phyloP scores from a whole-genome alignment of 164 flowering plant genomes.

The Warburgia ugandensis region DNA sequence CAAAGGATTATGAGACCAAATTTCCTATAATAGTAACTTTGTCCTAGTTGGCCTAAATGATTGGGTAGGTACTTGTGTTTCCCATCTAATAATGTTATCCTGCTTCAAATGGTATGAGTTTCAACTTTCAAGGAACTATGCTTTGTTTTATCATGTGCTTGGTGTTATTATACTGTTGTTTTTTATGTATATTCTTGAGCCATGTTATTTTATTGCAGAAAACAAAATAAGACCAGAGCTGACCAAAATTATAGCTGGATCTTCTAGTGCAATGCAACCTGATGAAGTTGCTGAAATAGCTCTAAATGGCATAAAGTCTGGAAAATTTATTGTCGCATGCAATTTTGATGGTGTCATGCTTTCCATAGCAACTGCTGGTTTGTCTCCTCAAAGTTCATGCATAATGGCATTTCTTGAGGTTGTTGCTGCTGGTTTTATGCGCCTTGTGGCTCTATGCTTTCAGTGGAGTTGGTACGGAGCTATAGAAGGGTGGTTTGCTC shows the following conservation, averaged over 20 bases:
- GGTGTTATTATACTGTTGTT: neutral
- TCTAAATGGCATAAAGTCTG: constrained; percentile 64
- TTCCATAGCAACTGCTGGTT: constrained; percentile 73
- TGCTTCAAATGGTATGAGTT: no score
- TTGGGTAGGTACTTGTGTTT: no score
- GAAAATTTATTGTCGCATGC: constrained; percentile 63
- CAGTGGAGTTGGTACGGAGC: constrained; percentile 78
- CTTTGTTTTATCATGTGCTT: no score
- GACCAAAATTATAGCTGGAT: constrained; percentile 59
- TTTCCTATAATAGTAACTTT: no score
- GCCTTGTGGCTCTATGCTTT: constrained; percentile 49
- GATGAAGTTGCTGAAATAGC: constrained; percentile 75
- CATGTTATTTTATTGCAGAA: constrained; percentile 46
- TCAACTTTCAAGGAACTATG: no score
- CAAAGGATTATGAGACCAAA: no score
- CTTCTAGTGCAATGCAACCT: constrained; percentile 71
- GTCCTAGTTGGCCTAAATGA: no score
- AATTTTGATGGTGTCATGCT: constrained; percentile 68
- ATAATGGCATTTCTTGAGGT: constrained; percentile 77
- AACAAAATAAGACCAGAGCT: constrained; percentile 33
- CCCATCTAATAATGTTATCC: no score
- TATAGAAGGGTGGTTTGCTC: constrained; percentile 57
- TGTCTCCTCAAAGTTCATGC: constrained; percentile 80
- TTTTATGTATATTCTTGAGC: neutral
- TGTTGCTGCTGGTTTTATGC: constrained; percentile 43